phyloP scores from a whole-genome alignment of 768 basidiomycete species.

The Hygrocybe coccinea region DNA sequence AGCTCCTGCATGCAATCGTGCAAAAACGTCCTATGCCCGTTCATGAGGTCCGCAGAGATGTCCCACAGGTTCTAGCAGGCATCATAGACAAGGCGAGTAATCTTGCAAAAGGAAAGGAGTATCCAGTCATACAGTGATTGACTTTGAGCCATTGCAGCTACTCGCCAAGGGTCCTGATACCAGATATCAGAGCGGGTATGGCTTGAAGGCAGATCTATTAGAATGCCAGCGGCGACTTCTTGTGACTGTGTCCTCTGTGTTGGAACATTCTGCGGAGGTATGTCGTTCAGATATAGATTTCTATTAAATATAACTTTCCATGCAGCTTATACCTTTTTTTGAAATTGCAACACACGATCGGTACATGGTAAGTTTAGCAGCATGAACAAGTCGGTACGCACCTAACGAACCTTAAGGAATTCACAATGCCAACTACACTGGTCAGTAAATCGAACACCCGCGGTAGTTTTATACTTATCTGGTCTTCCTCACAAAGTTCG shows the following conservation, averaged over 20 bases:
- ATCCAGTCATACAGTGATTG: slow-evolving; percentile 8
- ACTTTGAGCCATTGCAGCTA: slow-evolving; percentile 36
- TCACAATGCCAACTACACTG: slow-evolving; percentile 63
- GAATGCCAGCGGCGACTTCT: slow-evolving; percentile 64
- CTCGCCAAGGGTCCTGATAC: slow-evolving; percentile 63
- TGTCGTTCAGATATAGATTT: slow-evolving; percentile 6
- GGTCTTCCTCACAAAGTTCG: slow-evolving; percentile 42
- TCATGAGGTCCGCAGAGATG: slow-evolving; percentile 67
- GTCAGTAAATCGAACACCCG: slow-evolving; percentile 32
- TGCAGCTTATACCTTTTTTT: slow-evolving; percentile 62
- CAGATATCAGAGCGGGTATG: slow-evolving; percentile 69
- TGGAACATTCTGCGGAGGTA: slow-evolving; percentile 56
- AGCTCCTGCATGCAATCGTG: slow-evolving; percentile 65
- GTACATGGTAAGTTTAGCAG: slow-evolving; percentile 46
- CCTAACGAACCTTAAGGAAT: slow-evolving; percentile 41
- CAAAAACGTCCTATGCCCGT: slow-evolving; percentile 72
- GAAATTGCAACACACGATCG: slow-evolving; percentile 62
- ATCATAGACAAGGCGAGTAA: slow-evolving; percentile 60
- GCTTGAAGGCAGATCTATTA: slow-evolving; percentile 61
- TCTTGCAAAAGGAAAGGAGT: background rate
- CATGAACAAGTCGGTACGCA: background rate
- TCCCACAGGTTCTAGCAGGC: slow-evolving; percentile 63
- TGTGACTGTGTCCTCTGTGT: slow-evolving; percentile 51
- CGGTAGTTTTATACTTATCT: background rate
- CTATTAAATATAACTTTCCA: slow-evolving; percentile 8